These are phyloP conservation scores for Crithidia fasciculata DNA, from an alignment of 208 protist species.

Conservation along the genomic window DNA sequence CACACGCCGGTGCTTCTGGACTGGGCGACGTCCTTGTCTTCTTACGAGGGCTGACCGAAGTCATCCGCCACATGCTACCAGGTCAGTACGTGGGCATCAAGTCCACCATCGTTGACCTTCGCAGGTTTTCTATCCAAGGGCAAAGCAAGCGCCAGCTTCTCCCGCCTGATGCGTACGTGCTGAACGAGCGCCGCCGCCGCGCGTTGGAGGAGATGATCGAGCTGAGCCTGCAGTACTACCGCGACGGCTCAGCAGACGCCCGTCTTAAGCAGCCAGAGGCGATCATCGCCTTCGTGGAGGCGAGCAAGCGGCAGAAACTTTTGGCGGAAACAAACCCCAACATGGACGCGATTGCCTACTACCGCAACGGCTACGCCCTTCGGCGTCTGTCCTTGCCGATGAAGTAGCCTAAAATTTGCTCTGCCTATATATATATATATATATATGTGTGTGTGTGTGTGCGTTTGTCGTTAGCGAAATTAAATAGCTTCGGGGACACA, in stretches of 20 bases:
- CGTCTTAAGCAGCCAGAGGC: background rate
- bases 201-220: constrained; percentile 8
- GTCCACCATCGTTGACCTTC: background rate
- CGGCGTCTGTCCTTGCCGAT: constrained; percentile 3
- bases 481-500: too few relatives aligned
- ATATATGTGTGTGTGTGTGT: too few relatives aligned
- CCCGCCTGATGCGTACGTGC: constrained; percentile 4
- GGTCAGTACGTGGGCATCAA: constrained; percentile 1
- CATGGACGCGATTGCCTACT: background rate
- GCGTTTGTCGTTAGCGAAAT: too few relatives aligned
- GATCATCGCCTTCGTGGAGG: constrained; percentile 4
- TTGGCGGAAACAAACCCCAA: background rate
- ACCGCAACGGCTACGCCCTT: constrained; percentile 1
- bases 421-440: too few relatives aligned
- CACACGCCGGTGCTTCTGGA: background rate
- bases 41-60: constrained; percentile 2
- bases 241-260: background rate
- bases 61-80: background rate
- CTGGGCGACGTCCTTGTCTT: constrained; percentile 7
- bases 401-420: background rate
- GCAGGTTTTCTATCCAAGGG: background rate
- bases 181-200: background rate
- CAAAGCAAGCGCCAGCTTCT: background rate
- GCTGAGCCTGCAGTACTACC: constrained; percentile 10
- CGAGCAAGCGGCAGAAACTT: background rate